Conservation (phyloP, 2,329 filamentous ascomycete genomes). For the Clonostachys rosea region DNA sequence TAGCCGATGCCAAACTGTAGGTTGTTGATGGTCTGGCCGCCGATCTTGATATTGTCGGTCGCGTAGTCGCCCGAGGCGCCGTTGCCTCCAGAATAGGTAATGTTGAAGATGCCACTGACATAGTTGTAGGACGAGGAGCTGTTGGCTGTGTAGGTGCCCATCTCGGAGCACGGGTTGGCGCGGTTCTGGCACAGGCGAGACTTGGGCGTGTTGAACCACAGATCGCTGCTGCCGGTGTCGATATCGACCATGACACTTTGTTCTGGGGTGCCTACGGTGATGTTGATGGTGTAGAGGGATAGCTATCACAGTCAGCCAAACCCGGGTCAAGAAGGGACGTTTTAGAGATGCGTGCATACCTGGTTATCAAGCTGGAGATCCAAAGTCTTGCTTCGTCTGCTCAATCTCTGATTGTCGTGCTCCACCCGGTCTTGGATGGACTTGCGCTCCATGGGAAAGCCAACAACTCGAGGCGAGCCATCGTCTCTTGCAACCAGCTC, state of each 20-base stretch:
- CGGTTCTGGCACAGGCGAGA: constrained; percentile 54
- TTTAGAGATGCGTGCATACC: constrained; percentile 21
- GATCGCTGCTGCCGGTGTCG: constrained; percentile 66
- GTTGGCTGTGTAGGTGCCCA: constrained; percentile 66
- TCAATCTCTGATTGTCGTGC: constrained; percentile 33
- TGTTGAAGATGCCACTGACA: constrained; percentile 76
- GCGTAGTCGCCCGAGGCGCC: constrained; percentile 76
- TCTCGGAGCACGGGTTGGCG: constrained; percentile 47
- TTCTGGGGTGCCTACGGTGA: constrained; percentile 56
- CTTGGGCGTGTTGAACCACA: constrained; percentile 63
- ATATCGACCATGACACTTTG: constrained; percentile 54
- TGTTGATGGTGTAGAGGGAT: constrained; percentile 62
- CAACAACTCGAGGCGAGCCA: constrained; percentile 37
- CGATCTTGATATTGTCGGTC: constrained; percentile 64
- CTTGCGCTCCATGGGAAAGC: constrained; percentile 32
- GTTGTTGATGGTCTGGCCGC: constrained; percentile 41
- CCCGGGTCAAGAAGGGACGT: too few relatives aligned
- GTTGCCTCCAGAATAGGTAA: constrained; percentile 80
- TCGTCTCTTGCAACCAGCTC: constrained; percentile 11
- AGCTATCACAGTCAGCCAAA: constrained; percentile 13
- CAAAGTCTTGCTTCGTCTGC: constrained; percentile 35
- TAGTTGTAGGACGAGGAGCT: constrained; percentile 72
- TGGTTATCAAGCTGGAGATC: constrained; percentile 48
- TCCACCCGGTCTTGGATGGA: constrained; percentile 31
- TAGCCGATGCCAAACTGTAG: constrained; percentile 76